Evolutionary conservation across 345 rosid species (phyloP).

Genomic region (Gossypioides kirkii): DNA sequence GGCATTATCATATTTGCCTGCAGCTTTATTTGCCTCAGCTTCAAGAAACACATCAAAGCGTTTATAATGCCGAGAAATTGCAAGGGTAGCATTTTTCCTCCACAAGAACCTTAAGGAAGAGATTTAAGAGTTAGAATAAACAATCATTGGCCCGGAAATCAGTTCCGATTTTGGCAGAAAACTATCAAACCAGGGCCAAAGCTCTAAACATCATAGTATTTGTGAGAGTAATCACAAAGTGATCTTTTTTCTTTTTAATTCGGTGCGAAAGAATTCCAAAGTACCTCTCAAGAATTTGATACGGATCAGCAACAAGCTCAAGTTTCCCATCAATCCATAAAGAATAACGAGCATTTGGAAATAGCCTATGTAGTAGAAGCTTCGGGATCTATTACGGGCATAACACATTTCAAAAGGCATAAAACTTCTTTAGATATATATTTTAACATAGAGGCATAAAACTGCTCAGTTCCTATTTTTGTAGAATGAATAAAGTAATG

Average conservation of each 20-base stretch:
- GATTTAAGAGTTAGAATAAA: neutral
- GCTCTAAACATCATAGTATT: neutral
- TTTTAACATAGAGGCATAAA: neutral
- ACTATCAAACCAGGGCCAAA: neutral
- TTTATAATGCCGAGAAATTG: slow-evolving; percentile 86
- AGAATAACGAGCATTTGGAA: slow-evolving; percentile 90
- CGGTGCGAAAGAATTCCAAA: neutral
- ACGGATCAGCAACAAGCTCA: slow-evolving; percentile 89
- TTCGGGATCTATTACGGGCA: slow-evolving; percentile 57
- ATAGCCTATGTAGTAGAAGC: slow-evolving; percentile 77
- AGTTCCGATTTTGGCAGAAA: neutral
- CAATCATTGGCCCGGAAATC: neutral
- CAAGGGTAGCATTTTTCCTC: slow-evolving; percentile 90
- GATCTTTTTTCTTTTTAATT: neutral
- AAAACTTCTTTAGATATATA: neutral
- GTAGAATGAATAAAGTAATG: neutral
- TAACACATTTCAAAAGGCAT: slow-evolving; percentile 18
- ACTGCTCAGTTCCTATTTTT: neutral
- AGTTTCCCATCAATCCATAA: slow-evolving; percentile 98
- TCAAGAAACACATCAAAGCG: slow-evolving; percentile 83
- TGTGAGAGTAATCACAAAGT: neutral
- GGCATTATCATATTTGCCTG: slow-evolving; percentile 83
- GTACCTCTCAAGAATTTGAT: slow-evolving; percentile 97
- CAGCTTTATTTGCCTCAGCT: slow-evolving; percentile 99
- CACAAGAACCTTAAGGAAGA: slow-evolving; percentile 70